Percentiles rank a stretch among this genome's conserved stretches.
Conservation (phyloP, 495 filamentous ascomycete genomes). For the Talaromyces nanjingensis region DNA sequence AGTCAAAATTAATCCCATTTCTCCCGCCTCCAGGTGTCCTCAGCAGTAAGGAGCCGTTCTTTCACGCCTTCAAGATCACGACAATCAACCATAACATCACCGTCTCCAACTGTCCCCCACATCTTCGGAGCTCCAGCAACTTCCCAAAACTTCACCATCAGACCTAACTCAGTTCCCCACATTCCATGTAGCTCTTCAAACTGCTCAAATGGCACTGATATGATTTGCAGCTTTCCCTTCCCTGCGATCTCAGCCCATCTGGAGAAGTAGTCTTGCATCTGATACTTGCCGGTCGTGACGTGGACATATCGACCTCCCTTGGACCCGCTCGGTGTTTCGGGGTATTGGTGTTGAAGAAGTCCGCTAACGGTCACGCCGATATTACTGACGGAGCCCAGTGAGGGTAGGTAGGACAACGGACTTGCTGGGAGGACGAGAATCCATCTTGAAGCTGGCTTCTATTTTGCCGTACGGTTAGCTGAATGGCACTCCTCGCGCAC, state of each 20-base stretch:
- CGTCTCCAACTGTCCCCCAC: background rate
- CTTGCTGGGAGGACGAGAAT: background rate
- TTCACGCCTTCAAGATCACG: background rate
- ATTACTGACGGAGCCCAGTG: background rate
- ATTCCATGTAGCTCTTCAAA: conserved; percentile 13
- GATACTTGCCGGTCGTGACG: background rate
- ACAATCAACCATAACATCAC: background rate
- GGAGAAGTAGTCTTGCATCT: conserved; percentile 26
- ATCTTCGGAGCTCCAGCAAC: background rate
- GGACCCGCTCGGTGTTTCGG: background rate
- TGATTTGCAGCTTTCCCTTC: conserved; percentile 3
- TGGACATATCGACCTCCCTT: background rate
- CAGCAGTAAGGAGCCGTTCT: background rate
- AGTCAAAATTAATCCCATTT: background rate
- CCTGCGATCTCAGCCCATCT: conserved; percentile 29
- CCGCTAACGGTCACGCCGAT: background rate
- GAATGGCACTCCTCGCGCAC: background rate
- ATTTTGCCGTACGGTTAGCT: background rate
- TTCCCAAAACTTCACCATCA: conserved; percentile 11
- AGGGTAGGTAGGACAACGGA: background rate
- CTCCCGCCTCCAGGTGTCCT: background rate
- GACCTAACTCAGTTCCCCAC: conserved; percentile 11
- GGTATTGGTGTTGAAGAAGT: background rate
- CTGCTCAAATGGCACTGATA: conserved; percentile 7
- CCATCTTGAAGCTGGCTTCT: background rate